Percentiles rank a stretch among this genome's conserved stretches.
These are phyloP conservation scores for Drechslerella stenobrocha DNA, from an alignment of 2,329 filamentous ascomycete genomes.

Conservation along the genomic window DNA sequence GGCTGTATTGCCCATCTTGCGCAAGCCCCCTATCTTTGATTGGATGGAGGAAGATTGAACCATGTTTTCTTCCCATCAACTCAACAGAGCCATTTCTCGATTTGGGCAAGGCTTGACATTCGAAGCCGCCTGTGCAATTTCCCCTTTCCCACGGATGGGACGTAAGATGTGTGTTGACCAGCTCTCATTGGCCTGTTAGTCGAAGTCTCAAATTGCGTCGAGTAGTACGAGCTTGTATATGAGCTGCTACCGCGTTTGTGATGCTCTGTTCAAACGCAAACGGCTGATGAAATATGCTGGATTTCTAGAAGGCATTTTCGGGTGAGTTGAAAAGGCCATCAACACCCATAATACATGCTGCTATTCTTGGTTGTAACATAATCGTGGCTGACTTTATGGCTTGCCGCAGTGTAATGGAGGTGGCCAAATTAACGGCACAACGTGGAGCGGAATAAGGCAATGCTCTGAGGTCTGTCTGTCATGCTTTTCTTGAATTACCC, in stretches of 20 bases:
- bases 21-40: conserved; percentile 48
- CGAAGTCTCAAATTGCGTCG: conserved; percentile 46
- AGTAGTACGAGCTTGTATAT: conserved; percentile 35
- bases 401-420: not conserved
- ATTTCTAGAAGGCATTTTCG: conserved; percentile 2
- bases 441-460: not conserved
- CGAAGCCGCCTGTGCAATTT: conserved; percentile 45
- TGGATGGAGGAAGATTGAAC: conserved; percentile 32
- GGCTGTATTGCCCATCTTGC: conserved; percentile 37
- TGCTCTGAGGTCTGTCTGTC: not conserved
- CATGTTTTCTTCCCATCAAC: conserved; percentile 34
- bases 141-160: conserved; percentile 36
- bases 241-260: conserved; percentile 9
- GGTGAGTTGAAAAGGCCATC: too few species aligned
- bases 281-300: conserved; percentile 1
- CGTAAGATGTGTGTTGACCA: conserved; percentile 8
- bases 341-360: not conserved
- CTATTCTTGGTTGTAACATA: not conserved
- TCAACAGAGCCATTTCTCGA: conserved; percentile 30
- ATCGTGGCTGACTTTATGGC: not conserved
- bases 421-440: conserved; percentile 2
- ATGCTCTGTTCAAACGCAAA: not conserved
- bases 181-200: conserved; percentile 39
- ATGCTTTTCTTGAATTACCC: not conserved
- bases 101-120: conserved; percentile 45